phyloP scores from a whole-genome alignment of 2,329 filamentous ascomycete species.

The Cladophialophora carrionii region DNA sequence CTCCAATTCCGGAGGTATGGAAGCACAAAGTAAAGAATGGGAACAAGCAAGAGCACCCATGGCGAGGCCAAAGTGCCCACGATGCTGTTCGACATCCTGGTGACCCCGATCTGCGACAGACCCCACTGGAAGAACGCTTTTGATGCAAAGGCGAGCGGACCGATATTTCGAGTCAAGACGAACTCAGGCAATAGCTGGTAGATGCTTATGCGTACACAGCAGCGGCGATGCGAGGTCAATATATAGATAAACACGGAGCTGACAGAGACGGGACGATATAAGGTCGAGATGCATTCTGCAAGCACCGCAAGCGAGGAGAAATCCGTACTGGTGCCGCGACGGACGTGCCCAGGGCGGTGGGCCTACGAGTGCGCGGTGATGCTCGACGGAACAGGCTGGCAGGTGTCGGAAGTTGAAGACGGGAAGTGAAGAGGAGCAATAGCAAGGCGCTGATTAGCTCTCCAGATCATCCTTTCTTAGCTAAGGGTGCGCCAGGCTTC shows the following conservation, averaged over 20 bases:
- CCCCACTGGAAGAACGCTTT: neutral
- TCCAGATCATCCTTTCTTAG: neutral
- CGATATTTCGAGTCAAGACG: neutral
- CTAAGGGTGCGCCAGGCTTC: neutral
- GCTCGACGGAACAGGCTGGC: constrained; percentile 19
- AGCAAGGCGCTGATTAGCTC: constrained; percentile 1
- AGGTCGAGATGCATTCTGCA: constrained; percentile 10
- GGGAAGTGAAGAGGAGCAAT: constrained; percentile 24
- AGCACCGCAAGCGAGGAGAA: constrained; percentile 1
- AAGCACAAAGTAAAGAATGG: constrained; percentile 59
- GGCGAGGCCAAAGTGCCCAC: constrained; percentile 40
- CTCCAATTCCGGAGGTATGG: constrained; percentile 61
- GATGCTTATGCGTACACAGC: neutral
- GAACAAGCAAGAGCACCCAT: constrained; percentile 53
- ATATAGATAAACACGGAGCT: constrained; percentile 4
- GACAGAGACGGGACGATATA: neutral
- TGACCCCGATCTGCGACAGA: neutral
- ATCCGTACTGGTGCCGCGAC: constrained; percentile 25
- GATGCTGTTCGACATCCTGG: constrained; percentile 28
- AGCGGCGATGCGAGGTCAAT: neutral
- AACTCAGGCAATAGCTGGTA: neutral
- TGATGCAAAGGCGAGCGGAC: neutral
- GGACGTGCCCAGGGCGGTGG: constrained; percentile 7
- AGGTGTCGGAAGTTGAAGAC: constrained; percentile 23
- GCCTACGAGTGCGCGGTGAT: constrained; percentile 10